A percentile compares a stretch with the other conserved stretches of the same genome.
Conservation (phyloP, 2,329 filamentous ascomycete genomes). For the Aspergillus costaricaensis region DNA sequence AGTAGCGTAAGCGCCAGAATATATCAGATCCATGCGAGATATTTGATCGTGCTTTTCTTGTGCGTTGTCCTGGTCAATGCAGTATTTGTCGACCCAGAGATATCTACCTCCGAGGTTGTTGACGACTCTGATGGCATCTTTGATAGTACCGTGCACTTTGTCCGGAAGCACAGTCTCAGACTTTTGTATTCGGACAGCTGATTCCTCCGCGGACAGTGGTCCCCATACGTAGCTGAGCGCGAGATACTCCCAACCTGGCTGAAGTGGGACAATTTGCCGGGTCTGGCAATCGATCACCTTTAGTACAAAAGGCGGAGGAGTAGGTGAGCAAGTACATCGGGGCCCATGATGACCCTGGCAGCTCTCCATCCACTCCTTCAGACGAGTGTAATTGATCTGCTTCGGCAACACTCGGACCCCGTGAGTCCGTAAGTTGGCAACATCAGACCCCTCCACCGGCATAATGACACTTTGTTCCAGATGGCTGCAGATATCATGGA, state of each 20-base stretch:
- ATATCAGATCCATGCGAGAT: neutral
- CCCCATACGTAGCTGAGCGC: neutral
- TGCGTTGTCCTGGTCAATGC: neutral
- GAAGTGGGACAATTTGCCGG: neutral
- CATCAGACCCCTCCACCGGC: neutral
- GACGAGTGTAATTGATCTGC: neutral
- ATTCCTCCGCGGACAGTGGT: neutral
- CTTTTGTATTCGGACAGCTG: neutral
- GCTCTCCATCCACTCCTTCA: neutral
- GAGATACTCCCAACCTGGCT: neutral
- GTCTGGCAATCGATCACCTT: neutral
- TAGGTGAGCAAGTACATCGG: neutral
- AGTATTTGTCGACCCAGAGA: neutral
- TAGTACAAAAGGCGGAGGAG: neutral
- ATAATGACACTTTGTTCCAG: neutral
- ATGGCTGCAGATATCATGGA: neutral
- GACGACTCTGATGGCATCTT: neutral
- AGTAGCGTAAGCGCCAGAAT: neutral
- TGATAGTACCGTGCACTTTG: neutral
- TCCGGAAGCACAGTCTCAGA: neutral
- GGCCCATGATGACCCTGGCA: neutral
- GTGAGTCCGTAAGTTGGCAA: neutral
- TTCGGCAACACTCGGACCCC: neutral
- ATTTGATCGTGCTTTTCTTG: neutral
- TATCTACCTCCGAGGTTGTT: neutral